Evolutionary conservation across 352 stramenopile species (phyloP).

Genomic region (Globisporangium middletonii): DNA sequence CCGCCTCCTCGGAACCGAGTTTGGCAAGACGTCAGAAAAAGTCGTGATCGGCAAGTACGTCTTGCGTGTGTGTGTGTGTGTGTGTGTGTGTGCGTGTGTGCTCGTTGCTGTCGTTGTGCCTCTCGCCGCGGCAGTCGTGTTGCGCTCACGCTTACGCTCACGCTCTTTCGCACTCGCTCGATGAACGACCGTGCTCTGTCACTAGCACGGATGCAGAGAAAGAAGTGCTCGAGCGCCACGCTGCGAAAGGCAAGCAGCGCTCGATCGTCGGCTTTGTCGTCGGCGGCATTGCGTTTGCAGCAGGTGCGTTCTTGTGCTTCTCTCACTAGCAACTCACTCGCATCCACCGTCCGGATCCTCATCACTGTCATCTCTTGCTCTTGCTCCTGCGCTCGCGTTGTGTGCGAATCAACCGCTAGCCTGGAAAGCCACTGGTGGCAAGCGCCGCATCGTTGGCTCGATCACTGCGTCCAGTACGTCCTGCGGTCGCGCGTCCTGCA

Average conservation of each 20-base stretch:
- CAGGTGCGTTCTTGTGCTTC: slow-evolving; percentile 11
- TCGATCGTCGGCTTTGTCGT: slow-evolving; percentile 32
- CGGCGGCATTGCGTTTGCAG: slow-evolving; percentile 21
- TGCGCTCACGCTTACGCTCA: not conserved
- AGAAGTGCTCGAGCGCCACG: slow-evolving; percentile 48
- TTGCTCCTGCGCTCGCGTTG: not conserved
- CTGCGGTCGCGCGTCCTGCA: not conserved
- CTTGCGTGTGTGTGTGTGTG: not conserved
- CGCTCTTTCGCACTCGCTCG: not conserved
- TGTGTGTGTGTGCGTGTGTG: not conserved
- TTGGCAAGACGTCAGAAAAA: slow-evolving; percentile 39
- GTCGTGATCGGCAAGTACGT: slow-evolving; percentile 58
- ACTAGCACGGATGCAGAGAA: slow-evolving; percentile 55
- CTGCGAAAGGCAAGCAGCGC: slow-evolving; percentile 38
- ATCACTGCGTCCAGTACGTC: slow-evolving; percentile 38
- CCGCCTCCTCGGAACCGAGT: slow-evolving; percentile 53
- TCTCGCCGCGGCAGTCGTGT: not conserved
- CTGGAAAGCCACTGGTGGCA: slow-evolving; percentile 41
- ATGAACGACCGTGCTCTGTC: not conserved
- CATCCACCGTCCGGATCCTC: not conserved
- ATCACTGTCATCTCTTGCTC: no score
- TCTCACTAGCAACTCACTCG: not conserved
- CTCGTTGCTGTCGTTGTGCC: not conserved
- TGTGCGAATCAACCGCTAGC: slow-evolving; percentile 18
- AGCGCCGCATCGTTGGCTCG: slow-evolving; percentile 24